Evolutionary conservation across 2,329 filamentous ascomycete species (phyloP).

Genomic region (Sordariomycetes sp.): DNA sequence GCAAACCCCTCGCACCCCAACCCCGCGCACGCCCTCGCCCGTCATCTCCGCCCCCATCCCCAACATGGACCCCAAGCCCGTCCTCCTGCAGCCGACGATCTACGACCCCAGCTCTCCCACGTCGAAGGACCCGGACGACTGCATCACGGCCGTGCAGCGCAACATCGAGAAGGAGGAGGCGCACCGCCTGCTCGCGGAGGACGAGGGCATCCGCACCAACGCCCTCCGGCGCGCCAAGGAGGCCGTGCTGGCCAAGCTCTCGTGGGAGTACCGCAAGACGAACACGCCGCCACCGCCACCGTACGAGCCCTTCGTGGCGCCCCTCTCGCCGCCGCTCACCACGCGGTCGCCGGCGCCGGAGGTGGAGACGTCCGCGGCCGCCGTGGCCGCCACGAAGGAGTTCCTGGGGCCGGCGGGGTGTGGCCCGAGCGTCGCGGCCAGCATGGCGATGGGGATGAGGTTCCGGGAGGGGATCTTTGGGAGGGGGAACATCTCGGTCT

Average conservation of each 20-base stretch:
- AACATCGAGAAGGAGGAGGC: conserved; percentile 45
- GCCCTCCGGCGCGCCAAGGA: conserved; percentile 49
- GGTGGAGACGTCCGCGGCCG: conserved; percentile 11
- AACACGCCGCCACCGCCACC: neutral
- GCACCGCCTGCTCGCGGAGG: conserved; percentile 45
- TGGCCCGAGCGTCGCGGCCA: neutral
- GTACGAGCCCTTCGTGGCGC: neutral
- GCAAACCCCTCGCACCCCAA: conserved; percentile 12
- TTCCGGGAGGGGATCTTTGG: conserved; percentile 33
- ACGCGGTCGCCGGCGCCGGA: conserved; percentile 10
- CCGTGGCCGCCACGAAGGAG: conserved; percentile 16
- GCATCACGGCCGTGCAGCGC: conserved; percentile 47
- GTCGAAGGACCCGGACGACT: conserved; percentile 21
- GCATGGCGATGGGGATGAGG: conserved; percentile 21
- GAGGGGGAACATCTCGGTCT: conserved; percentile 19
- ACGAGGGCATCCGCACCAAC: conserved; percentile 40
- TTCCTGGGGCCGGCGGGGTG: neutral
- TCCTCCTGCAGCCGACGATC: conserved; percentile 44
- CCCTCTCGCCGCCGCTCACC: neutral
- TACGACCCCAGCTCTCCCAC: conserved; percentile 33
- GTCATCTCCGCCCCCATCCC: conserved; percentile 41
- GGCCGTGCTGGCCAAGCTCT: conserved; percentile 48
- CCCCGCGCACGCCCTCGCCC: conserved; percentile 17
- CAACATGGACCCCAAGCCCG: conserved; percentile 33
- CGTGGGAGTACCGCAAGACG: conserved; percentile 30